These are phyloP conservation scores for Plantago coronopus DNA, from an alignment of 305 asterid species.

Conservation along the genomic window DNA sequence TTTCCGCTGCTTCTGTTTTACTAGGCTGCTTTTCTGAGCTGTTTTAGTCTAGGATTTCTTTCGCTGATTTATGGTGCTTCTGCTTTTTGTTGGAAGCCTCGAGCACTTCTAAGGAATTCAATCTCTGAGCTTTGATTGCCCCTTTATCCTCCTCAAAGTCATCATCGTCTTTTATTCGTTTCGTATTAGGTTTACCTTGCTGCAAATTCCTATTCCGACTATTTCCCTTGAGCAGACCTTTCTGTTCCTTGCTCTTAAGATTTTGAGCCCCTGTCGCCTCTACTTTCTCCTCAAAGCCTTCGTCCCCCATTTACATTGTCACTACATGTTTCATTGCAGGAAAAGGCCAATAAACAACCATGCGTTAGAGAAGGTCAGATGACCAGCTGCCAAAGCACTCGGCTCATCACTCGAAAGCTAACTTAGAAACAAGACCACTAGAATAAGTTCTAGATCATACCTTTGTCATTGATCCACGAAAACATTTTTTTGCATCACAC, in stretches of 20 bases:
- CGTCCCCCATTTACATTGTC: conserved; percentile 73
- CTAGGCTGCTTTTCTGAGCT: conserved; percentile 51
- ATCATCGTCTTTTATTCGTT: too few relatives aligned
- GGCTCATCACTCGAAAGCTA: not conserved
- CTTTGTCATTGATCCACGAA: conserved; percentile 64
- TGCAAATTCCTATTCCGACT: conserved; percentile 14
- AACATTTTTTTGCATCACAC: conserved; percentile 68
- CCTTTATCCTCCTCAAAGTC: too few relatives aligned
- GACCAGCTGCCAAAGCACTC: not conserved
- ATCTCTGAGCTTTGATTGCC: too few relatives aligned
- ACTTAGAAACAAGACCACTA: conserved; percentile 1
- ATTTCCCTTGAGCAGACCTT: conserved; percentile 24
- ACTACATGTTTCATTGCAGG: conserved; percentile 54
- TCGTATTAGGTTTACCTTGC: not conserved
- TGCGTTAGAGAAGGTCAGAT: not conserved
- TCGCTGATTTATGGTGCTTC: too few relatives aligned
- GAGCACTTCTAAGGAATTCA: too few relatives aligned
- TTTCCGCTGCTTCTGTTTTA: conserved; percentile 9
- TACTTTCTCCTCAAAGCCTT: conserved; percentile 81
- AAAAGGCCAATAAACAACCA: not conserved
- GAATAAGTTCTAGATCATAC: conserved; percentile 34
- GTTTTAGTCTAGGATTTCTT: conserved; percentile 50
- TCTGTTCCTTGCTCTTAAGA: conserved; percentile 42
- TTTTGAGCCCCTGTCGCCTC: conserved; percentile 66
- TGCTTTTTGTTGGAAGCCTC: too few relatives aligned